These are phyloP conservation scores for Shiraia sp. DNA, from an alignment of 2,329 filamentous ascomycete species.

Conservation along the genomic window DNA sequence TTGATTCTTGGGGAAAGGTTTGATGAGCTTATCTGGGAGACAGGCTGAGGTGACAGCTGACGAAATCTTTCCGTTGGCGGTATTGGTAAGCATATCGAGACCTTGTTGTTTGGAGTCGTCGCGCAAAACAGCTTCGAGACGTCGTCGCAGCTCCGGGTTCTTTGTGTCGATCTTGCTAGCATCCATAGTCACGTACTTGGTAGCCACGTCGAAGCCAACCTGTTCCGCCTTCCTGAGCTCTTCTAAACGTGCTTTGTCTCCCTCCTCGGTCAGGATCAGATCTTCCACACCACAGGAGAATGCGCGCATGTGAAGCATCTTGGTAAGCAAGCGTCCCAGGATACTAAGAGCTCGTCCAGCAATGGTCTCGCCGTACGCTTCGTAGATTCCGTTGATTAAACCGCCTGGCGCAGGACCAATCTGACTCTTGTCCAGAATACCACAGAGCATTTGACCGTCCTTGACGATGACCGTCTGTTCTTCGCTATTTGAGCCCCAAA, in stretches of 20 bases:
- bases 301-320: conserved; percentile 87
- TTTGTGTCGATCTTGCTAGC: conserved; percentile 64
- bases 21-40: conserved; percentile 80
- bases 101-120: conserved; percentile 90
- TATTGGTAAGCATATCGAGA: conserved; percentile 86
- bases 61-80: conserved; percentile 70
- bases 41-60: conserved; percentile 77
- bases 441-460: conserved; percentile 83
- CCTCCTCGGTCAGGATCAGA: conserved; percentile 78
- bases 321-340: conserved; percentile 84
- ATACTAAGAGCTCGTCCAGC: conserved; percentile 89
- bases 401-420: conserved; percentile 86
- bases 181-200: conserved; percentile 84
- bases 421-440: conserved; percentile 94
- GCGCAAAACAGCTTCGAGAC: conserved; percentile 85
- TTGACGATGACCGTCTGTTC: conserved; percentile 82
- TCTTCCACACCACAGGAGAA: conserved; percentile 99
- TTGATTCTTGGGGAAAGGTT: conserved; percentile 93
- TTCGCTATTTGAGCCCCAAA: conserved; percentile 76
- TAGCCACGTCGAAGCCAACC: conserved; percentile 78
- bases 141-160: conserved; percentile 72
- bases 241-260: conserved; percentile 71
- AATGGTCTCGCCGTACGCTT: conserved; percentile 84
- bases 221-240: conserved; percentile 68
- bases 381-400: conserved; percentile 88